Evolutionary conservation across 2,329 filamentous ascomycete genomes (phyloP), one percentile per base, ranked within the genome.

Genomic region (Botrytis cinerea): DNA sequence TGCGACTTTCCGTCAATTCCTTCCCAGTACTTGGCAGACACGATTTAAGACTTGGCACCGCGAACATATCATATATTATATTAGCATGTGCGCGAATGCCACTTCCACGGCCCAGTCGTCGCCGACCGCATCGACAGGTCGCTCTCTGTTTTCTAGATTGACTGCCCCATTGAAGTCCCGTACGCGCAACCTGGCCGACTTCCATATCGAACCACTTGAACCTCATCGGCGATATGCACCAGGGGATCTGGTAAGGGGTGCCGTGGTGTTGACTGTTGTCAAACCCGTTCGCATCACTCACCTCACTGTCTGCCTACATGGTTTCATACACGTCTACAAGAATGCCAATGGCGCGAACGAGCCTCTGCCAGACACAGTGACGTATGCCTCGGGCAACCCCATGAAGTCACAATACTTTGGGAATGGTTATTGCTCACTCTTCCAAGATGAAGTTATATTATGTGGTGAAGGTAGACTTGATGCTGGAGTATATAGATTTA

Each of bases 271-370:
- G 78, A 91, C 89, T 73, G 87, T 94, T 51, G 84, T 92, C 78
- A 94, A 94, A 82, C 90, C 93, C 28, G 83, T 94, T 75, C 87
- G 92, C 78, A 89, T 96, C 78, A 95, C 93, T 12, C 93, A 96
- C 83, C 85, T 96, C 67, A 92, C 92, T 18, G 91, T 95, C 75
- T 89, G 90, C 74, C 84, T 96, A 71, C 92, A 94, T 81, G 93
- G 93, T 75, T 94, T 90, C 81, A 92, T 93, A 73, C 91, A 93
- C 80, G 92, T 95, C 64, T 93, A 90, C 84, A 94, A 93, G 82
- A 86, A 85, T 72, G 84, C 86, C 18, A 91, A 89, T 77, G 86
- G 87, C 71, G 83, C 85, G 75, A 87, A 87, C 74, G 85, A 86
- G 48, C 80, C 78, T 59, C 82, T 66, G 82, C 83, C 74, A 81